Base-by-base conservation (phyloP, 2,329 filamentous ascomycete genomes). In the Ophiostoma ulmi region DNA sequence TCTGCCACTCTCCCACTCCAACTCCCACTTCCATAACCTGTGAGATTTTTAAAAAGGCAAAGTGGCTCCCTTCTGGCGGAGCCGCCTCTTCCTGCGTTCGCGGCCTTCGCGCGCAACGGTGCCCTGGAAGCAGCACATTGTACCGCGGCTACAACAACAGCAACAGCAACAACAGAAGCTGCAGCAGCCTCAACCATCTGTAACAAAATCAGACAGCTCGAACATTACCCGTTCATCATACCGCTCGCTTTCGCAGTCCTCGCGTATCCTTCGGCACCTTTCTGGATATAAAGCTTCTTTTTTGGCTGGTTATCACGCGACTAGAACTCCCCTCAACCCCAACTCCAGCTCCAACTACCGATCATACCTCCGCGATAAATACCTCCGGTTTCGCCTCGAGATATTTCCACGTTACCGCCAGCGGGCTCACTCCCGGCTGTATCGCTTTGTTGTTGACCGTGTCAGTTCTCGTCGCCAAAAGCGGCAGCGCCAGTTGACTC, bases 391-490 rank as follows among this genome's bases (percentile, higher is more conserved):
- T 78, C 91, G 88, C 73, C 87, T 92, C 84, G 88, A 93, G 75
- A 91, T 87, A 5, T 80, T 97, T 35, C 91, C 92, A 14, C 82
- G 84, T 68, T 85, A 92, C 75, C 91, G 90, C 76, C 87, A 90
- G 77, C 84, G 85, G 69, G 81, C 92, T 10, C 93, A 97, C 80
- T 89, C 89, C 52, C 87, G 88, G 70, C 88, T 97, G 74, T 96
- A 95, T 78, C 85, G 85, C 65, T 91, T 90, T 73, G 84, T 96
- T 71, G 81, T 94, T 73, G 83, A 84, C 75, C 86, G 87, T 68
- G 89, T 92, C 79, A 83, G 81, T 67, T 85, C 81, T 75, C 83
- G 85, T 80, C 74, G 81, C 84, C 74, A 81, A 82, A 77, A 82
- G 79, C 73, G 80, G 81, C 67, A 77, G 85, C 72, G 75, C 81